Conservation (phyloP, 352 stramenopile genomes). For the Globisporangium mamillatum region DNA sequence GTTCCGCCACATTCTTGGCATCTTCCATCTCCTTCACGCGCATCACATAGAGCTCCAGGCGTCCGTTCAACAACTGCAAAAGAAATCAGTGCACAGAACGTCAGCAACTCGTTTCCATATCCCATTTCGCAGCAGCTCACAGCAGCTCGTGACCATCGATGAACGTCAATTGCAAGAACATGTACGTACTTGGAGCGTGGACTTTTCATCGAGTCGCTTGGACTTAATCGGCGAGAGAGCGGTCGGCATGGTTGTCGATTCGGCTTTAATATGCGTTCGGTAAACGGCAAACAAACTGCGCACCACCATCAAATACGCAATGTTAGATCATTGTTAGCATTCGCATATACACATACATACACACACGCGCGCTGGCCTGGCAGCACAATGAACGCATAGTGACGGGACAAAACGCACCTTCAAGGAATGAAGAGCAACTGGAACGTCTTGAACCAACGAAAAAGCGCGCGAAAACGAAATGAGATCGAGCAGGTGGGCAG, state of each 20-base stretch:
- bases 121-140: background rate
- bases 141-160: background rate
- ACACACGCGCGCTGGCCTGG: too few species aligned
- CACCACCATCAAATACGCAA: background rate
- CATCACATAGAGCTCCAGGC: slow-evolving; percentile 80
- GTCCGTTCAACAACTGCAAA: slow-evolving; percentile 66
- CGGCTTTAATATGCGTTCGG: background rate
- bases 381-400: background rate
- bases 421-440: background rate
- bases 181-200: slow-evolving; percentile 58
- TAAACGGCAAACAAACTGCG: slow-evolving; percentile 5
- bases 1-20: slow-evolving; percentile 66
- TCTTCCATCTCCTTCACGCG: slow-evolving; percentile 83
- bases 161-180: slow-evolving; percentile 2
- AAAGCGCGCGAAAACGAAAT: background rate
- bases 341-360: background rate
- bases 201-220: slow-evolving; percentile 82
- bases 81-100: background rate
- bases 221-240: slow-evolving; percentile 81
- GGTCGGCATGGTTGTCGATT: slow-evolving; percentile 36
- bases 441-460: slow-evolving; percentile 1
- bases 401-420: background rate
- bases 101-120: slow-evolving; percentile 7
- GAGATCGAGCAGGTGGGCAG: background rate
- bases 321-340: background rate